phyloP scores from a whole-genome alignment of 1,139 yeast species.

The Casaregolazyma suthepensis region DNA sequence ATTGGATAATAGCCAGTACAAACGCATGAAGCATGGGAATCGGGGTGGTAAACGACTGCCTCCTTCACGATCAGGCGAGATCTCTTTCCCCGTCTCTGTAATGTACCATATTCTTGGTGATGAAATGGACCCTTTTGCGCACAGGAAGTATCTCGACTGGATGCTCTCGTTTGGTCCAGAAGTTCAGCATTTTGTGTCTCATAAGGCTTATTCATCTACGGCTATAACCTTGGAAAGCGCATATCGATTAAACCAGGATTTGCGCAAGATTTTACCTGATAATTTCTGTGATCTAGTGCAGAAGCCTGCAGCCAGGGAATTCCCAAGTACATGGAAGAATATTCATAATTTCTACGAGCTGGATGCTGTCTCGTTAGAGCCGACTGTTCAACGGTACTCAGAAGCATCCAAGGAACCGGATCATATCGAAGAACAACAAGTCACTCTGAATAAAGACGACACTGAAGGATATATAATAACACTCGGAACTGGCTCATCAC shows the following conservation, averaged over 20 bases:
- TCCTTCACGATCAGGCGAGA: conserved; percentile 19
- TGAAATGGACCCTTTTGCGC: conserved; percentile 44
- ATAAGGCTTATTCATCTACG: conserved; percentile 56
- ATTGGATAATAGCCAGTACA: conserved; percentile 3
- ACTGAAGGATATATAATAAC: conserved; percentile 56
- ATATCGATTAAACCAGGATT: conserved; percentile 47
- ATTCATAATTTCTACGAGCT: conserved; percentile 16
- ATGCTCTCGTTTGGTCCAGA: conserved; percentile 43
- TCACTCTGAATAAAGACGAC: neutral
- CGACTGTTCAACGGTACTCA: conserved; percentile 10
- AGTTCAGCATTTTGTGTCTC: conserved; percentile 64
- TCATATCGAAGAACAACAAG: neutral
- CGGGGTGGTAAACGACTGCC: conserved; percentile 23
- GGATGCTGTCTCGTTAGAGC: conserved; percentile 21
- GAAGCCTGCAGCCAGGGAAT: conserved; percentile 10
- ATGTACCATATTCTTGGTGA: conserved; percentile 77
- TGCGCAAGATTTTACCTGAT: conserved; percentile 49
- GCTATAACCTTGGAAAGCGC: conserved; percentile 53
- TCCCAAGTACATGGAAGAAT: conserved; percentile 14
- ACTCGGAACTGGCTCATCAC: conserved; percentile 90
- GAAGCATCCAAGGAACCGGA: conserved; percentile 1
- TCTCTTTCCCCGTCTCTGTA: conserved; percentile 35
- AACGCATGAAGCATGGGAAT: conserved; percentile 2
- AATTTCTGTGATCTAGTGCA: conserved; percentile 48
- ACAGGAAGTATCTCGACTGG: conserved; percentile 38